Conservation (phyloP, 2,329 filamentous ascomycete species). For the Hypoxylon sp. region DNA sequence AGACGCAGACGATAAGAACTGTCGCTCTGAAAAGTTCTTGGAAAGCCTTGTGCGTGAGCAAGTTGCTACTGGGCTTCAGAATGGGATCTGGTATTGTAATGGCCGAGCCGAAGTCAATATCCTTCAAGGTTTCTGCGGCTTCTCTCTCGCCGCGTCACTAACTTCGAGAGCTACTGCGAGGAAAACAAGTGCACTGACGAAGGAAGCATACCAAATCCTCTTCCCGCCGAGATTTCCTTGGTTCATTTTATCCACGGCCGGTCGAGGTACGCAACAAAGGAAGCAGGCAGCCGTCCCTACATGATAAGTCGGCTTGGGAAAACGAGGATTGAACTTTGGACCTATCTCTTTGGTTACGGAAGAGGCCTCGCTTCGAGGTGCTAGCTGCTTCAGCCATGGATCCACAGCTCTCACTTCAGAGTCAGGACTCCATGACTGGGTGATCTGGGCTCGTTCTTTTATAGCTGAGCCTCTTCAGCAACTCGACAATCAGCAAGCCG, state of each 20-base stretch:
- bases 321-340: background rate
- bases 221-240: background rate
- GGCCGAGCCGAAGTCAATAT: background rate
- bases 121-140: background rate
- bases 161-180: background rate
- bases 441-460: background rate
- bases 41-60: background rate
- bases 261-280: background rate
- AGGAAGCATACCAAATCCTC: background rate
- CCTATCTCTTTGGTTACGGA: too few species aligned
- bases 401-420: background rate
- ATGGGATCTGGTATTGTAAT: background rate
- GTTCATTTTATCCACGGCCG: background rate
- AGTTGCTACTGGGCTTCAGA: background rate
- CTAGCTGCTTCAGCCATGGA: background rate
- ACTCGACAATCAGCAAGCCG: background rate
- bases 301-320: background rate
- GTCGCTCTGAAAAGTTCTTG: background rate
- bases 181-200: background rate
- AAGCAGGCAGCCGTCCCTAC: background rate
- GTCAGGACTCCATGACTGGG: background rate
- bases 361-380: background rate
- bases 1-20: background rate
- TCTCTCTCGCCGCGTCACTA: background rate
- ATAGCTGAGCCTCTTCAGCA: background rate